Conservation (phyloP, 257 asterid genomes). For the Oldenlandia corymbosa region DNA sequence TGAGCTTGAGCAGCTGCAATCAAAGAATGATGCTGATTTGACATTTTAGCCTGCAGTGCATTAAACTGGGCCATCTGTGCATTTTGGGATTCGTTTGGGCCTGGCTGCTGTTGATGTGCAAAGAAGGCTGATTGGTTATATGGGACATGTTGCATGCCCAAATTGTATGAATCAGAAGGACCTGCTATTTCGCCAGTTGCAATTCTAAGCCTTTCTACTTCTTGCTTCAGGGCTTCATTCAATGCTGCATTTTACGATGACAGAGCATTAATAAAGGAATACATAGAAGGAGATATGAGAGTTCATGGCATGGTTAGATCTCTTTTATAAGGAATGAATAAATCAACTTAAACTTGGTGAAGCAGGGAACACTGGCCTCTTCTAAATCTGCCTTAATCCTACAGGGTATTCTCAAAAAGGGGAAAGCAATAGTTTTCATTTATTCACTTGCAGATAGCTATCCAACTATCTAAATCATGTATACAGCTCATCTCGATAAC, state of each 20-base stretch:
- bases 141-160: conserved; percentile 63
- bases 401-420: neutral
- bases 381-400: neutral
- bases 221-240: conserved; percentile 83
- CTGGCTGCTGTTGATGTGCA: conserved; percentile 45
- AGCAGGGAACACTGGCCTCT: neutral
- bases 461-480: neutral
- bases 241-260: conserved; percentile 42
- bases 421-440: neutral
- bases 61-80: conserved; percentile 63
- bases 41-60: conserved; percentile 42
- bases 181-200: conserved; percentile 74
- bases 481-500: too few species aligned
- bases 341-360: neutral
- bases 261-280: neutral
- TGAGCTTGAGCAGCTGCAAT: conserved; percentile 25
- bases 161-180: conserved; percentile 44
- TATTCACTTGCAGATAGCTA: neutral
- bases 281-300: too few species aligned
- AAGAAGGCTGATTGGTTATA: conserved; percentile 54
- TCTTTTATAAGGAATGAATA: neutral
- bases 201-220: conserved; percentile 71
- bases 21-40: conserved; percentile 43
- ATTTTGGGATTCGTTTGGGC: conserved; percentile 38
- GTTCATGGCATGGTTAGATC: too few species aligned